Percentiles rank a stretch among this genome's conserved stretches.
Evolutionary conservation across 148 eudicot genomes (phyloP).

Genomic region (Spergularia bocconei): DNA sequence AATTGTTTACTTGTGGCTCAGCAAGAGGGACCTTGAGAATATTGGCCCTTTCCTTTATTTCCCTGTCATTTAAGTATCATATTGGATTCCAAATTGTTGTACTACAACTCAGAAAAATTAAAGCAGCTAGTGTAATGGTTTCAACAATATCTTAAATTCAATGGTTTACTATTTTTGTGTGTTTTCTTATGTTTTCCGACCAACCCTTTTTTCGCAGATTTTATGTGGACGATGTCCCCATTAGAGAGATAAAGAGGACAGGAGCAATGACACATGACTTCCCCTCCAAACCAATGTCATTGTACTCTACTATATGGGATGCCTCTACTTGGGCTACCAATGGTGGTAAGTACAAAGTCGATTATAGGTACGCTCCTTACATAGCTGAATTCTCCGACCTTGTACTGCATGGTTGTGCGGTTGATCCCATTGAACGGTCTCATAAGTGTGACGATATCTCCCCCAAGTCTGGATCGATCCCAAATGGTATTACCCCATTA

Average conservation of each 20-base stretch:
- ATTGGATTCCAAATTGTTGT: conserved; percentile 22
- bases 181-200: conserved; percentile 7
- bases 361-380: conserved; percentile 86
- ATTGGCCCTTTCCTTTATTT: conserved; percentile 22
- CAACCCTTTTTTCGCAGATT: conserved; percentile 46
- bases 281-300: conserved; percentile 88
- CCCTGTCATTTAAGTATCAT: conserved; percentile 13
- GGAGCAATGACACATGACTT: conserved; percentile 71
- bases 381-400: conserved; percentile 68
- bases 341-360: conserved; percentile 79
- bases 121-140: conserved; percentile 2
- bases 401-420: conserved; percentile 81
- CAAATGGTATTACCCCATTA: conserved; percentile 35
- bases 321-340: conserved; percentile 92
- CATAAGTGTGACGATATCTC: conserved; percentile 33
- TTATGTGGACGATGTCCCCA: conserved; percentile 76
- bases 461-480: conserved; percentile 25
- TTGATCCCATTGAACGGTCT: conserved; percentile 56
- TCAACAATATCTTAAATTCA: conserved; percentile 2
- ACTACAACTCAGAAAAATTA: conserved; percentile 23
- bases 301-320: conserved; percentile 93
- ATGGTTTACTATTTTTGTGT: conserved; percentile 14
- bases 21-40: conserved; percentile 30
- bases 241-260: conserved; percentile 69
- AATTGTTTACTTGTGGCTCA: conserved; percentile 29